Conservation (phyloP, 108 stramenopile genomes). For the Schizochytrium sp. region DNA sequence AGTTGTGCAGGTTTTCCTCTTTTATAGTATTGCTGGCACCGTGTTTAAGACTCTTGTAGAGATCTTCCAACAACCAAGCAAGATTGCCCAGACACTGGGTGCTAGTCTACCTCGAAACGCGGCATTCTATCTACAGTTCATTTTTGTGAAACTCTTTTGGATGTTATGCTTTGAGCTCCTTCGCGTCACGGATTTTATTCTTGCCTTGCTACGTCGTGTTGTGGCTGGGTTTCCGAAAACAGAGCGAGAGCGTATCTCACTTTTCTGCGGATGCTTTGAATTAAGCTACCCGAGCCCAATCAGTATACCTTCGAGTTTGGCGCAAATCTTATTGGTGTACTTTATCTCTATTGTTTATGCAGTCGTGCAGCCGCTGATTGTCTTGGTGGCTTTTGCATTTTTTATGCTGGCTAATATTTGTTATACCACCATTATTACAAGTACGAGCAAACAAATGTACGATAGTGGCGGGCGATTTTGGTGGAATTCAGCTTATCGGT, state of each 20-base stretch:
- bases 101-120: conserved; percentile 45
- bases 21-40: conserved; percentile 47
- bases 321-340: conserved; percentile 47
- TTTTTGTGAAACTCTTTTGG: conserved; percentile 57
- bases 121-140: conserved; percentile 48
- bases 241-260: conserved; percentile 19
- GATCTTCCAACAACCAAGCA: conserved; percentile 47
- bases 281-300: conserved; percentile 21
- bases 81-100: conserved; percentile 34
- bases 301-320: conserved; percentile 2
- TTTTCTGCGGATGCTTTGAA: conserved; percentile 52
- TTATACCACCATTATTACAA: conserved; percentile 27
- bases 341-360: conserved; percentile 58
- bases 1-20: conserved; percentile 43
- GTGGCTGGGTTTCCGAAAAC: conserved; percentile 43
- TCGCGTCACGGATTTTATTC: conserved; percentile 13
- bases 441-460: conserved; percentile 31
- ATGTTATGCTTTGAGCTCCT: conserved; percentile 59
- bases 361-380: conserved; percentile 51
- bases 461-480: conserved; percentile 52
- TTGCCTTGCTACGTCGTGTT: conserved; percentile 29
- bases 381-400: conserved; percentile 40
- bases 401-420: conserved; percentile 27
- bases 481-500: conserved; percentile 55
- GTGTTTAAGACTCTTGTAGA: conserved; percentile 53